Evolutionary conservation across 352 stramenopile genomes (phyloP).

Genomic region (Globisporangium viniferum): DNA sequence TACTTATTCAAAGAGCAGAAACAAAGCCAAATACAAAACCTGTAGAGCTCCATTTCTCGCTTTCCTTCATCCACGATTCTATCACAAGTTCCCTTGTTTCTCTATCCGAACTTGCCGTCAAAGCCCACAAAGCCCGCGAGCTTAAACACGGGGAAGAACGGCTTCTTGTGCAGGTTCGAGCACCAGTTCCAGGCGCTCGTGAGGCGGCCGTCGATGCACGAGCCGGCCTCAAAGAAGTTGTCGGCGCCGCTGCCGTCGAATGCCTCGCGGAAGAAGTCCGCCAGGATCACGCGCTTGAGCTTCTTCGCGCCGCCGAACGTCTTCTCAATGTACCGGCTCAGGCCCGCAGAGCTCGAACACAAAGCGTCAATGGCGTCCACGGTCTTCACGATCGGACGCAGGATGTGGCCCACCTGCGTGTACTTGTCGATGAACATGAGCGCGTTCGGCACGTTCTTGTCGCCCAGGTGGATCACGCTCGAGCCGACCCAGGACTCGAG

Average conservation of each 20-base stretch:
- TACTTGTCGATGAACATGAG: slow-evolving; percentile 99
- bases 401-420: slow-evolving; percentile 89
- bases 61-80: not conserved
- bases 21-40: not conserved
- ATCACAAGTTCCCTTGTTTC: not conserved
- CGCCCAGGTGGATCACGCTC: slow-evolving; percentile 95
- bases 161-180: slow-evolving; percentile 91
- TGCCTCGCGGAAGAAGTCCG: slow-evolving; percentile 95
- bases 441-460: slow-evolving; percentile 98
- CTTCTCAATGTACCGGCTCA: slow-evolving; percentile 59
- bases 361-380: slow-evolving; percentile 70
- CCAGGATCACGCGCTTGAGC: slow-evolving; percentile 89
- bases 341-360: slow-evolving; percentile 36
- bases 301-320: slow-evolving; percentile 86
- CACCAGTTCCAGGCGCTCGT: slow-evolving; percentile 98
- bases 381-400: slow-evolving; percentile 87
- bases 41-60: not conserved
- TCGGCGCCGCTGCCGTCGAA: slow-evolving; percentile 95
- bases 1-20: no score
- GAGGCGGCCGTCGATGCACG: slow-evolving; percentile 95
- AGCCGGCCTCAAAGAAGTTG: slow-evolving; percentile 95
- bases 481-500: slow-evolving; percentile 90
- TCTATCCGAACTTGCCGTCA: slow-evolving; percentile 93
- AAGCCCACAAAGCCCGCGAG: slow-evolving; percentile 96
- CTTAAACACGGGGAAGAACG: slow-evolving; percentile 96